Percentiles rank a stretch among this genome's conserved stretches.
These are phyloP conservation scores for Scopulariopsis brevicaulis DNA, from an alignment of 2,329 filamentous ascomycete genomes.

Conservation along the genomic window DNA sequence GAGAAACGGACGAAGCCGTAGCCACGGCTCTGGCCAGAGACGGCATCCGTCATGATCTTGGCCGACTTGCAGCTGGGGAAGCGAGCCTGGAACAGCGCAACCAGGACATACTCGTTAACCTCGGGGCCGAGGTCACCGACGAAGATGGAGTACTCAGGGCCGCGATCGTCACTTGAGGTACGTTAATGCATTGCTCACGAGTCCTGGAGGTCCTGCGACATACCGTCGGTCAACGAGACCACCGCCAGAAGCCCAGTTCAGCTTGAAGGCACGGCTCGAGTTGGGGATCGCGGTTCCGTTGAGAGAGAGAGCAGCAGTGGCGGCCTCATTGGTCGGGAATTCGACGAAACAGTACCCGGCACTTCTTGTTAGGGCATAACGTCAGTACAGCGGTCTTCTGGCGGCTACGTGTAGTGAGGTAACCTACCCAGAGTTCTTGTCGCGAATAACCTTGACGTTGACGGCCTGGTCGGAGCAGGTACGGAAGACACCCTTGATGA, in stretches of 20 bases:
- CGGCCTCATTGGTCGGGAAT: slow-evolving; percentile 71
- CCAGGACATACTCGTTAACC: slow-evolving; percentile 96
- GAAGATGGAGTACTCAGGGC: slow-evolving; percentile 94
- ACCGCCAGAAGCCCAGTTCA: slow-evolving; percentile 98
- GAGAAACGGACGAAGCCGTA: slow-evolving; percentile 98
- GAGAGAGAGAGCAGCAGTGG: slow-evolving; percentile 79
- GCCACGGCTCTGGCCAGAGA: slow-evolving; percentile 92
- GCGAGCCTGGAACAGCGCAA: slow-evolving; percentile 91
- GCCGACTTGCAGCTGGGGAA: slow-evolving; percentile 98
- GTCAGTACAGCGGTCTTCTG: slow-evolving; percentile 9
- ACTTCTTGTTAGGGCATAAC: slow-evolving; percentile 45
- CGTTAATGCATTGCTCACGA: slow-evolving; percentile 4
- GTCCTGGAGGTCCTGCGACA: slow-evolving; percentile 17
- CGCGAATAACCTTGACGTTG: slow-evolving; percentile 98
- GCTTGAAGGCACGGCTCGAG: slow-evolving; percentile 90
- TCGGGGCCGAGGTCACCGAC: slow-evolving; percentile 96
- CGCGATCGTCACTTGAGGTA: slow-evolving; percentile 69
- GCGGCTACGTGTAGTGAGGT: background rate
- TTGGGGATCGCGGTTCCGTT: slow-evolving; percentile 89
- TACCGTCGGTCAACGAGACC: slow-evolving; percentile 88
- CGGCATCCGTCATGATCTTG: slow-evolving; percentile 99
- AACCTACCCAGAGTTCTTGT: slow-evolving; percentile 92
- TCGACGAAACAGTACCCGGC: slow-evolving; percentile 99
- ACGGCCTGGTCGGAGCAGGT: slow-evolving; percentile 88
- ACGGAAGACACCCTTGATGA: slow-evolving; percentile 83